Base-by-base conservation (phyloP, 1,284 basidiomycete species). In the Sanghuangporus weigelae region DNA sequence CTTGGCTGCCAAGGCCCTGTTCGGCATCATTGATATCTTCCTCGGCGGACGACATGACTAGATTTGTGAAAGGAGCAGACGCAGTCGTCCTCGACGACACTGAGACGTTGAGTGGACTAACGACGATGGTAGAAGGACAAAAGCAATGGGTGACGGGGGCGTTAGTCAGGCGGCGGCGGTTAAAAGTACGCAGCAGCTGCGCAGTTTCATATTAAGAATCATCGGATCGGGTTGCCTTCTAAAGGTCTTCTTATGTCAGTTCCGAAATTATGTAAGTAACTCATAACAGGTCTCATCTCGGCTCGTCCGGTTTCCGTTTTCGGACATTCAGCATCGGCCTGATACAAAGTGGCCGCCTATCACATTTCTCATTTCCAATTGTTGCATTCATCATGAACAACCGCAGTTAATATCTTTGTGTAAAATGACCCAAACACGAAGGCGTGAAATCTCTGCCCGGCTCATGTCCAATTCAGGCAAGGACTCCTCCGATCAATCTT, bases 1-100 rank as follows among this genome's bases (percentile, higher is more conserved):
- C 72, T 63, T 73, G 73, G 44, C 26, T 31, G 36, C 65, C 65
- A 31, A 65, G 53, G 63, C 50, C 56, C 44, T 56, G 61, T 12
- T 75, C 78, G 11, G 62, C 26, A 48, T 79, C 77, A 64, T 77
- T 74, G 67, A 71, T 72, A 50, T 82, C 81, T 58, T 82, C 78
- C 63, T 83, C 80, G 3, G 73, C 75, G 7, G 80, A 81, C 61
- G 80, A 81, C 80, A 81, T 81, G 26, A 23, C 48, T 3, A 16
- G 49, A 4, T 11, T 23, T 10, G 10, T 7, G 49, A 5, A 10
- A 12, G 23, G 21, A 12, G 11, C 26, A 26, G 21, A 23, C 7
- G n/a, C 49, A 31, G 21, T 6, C 10, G 19, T 11, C 12, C 12
- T 14, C 19, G n/a, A 51, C 7, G 49, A 46, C 44, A 14, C 44